Evolutionary conservation across 2,329 filamentous ascomycete genomes (phyloP), one percentile per base, ranked within the genome.

Genomic region (Malbranchea cinnamomea): DNA sequence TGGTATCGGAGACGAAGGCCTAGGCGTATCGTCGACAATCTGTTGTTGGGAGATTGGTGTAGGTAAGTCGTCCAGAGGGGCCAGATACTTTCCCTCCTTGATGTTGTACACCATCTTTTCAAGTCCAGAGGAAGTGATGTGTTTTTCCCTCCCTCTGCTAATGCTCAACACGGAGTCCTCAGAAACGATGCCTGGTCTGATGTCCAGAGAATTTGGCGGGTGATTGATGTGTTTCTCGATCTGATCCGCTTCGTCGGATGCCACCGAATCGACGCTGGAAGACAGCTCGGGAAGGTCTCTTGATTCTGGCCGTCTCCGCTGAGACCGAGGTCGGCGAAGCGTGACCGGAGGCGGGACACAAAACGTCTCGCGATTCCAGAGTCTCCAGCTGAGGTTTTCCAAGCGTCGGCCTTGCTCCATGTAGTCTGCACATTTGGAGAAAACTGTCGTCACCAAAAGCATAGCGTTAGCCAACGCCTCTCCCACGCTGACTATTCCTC

Each of bases 31-130:
- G 36, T 62, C 57, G 31, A 57, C 45, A 37, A 31, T 57, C 47
- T 46, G 57, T 41, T 44, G 53, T 15, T 23, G 18, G 18, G 25
- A 23, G 10, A 10, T 7, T 4, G 19, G 30, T 29, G 16, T 62
- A 53, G 28, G 66, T 58, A 21, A 72, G 53, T 4, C 15, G 23
- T 30, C 16, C 24, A 35, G 21, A 19, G 70, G 69, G 45, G 70
- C 63, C 13, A 87, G 63, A 26, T 68, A 67, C 53, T 74, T 74
- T 56, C 81, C 83, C 56, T 89, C 78, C 54, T 91, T 81, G 50
- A 94, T 94, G 22, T 78, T 83, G 33, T 80, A 73, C 23, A 94
- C 82, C 71, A 95, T 91, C 61, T 91, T 91, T 56, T 93, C 83
- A 17, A 95, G 67, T 45, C 89, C 81, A 47, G 82, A 71, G 5